phyloP scores from a whole-genome alignment of 768 basidiomycete species.

The Tulasnella sp. region DNA sequence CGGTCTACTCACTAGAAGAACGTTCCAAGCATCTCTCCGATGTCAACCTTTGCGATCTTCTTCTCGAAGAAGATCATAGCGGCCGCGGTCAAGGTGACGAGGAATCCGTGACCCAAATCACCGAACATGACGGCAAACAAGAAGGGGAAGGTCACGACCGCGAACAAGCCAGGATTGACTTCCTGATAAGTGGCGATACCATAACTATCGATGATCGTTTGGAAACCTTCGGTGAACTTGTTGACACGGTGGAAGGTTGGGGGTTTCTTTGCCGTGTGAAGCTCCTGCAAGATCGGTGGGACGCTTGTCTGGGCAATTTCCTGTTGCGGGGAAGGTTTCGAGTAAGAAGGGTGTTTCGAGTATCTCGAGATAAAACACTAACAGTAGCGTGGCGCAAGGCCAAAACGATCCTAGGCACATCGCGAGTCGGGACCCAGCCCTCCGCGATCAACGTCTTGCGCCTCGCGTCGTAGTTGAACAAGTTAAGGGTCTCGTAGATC shows the following conservation, averaged over 20 bases:
- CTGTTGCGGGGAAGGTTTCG: slow-evolving; percentile 34
- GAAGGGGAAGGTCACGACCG: slow-evolving; percentile 92
- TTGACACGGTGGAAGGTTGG: slow-evolving; percentile 94
- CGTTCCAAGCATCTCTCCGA: slow-evolving; percentile 78
- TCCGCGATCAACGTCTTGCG: slow-evolving; percentile 95
- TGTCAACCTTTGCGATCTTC: slow-evolving; percentile 64
- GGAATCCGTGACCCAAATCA: slow-evolving; percentile 91
- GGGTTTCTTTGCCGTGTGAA: slow-evolving; percentile 84
- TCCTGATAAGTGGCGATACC: slow-evolving; percentile 94
- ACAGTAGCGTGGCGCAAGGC: slow-evolving; percentile 87
- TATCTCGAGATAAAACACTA: slow-evolving; percentile 30
- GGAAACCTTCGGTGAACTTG: slow-evolving; percentile 95
- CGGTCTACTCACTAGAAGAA: slow-evolving; percentile 80
- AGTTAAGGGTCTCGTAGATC: slow-evolving; percentile 92
- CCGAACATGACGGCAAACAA: slow-evolving; percentile 99
- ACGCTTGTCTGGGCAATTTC: slow-evolving; percentile 92
- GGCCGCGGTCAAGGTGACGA: slow-evolving; percentile 70
- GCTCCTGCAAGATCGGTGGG: slow-evolving; percentile 86
- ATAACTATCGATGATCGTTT: slow-evolving; percentile 97
- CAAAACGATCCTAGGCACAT: slow-evolving; percentile 79
- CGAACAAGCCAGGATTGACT: slow-evolving; percentile 93
- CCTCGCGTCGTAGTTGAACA: slow-evolving; percentile 91
- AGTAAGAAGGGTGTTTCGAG: not conserved
- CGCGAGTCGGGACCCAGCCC: slow-evolving; percentile 94
- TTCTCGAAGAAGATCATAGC: slow-evolving; percentile 87